These are phyloP conservation scores for Lumnitzera racemosa DNA, from an alignment of 345 rosid genomes.

Conservation along the genomic window DNA sequence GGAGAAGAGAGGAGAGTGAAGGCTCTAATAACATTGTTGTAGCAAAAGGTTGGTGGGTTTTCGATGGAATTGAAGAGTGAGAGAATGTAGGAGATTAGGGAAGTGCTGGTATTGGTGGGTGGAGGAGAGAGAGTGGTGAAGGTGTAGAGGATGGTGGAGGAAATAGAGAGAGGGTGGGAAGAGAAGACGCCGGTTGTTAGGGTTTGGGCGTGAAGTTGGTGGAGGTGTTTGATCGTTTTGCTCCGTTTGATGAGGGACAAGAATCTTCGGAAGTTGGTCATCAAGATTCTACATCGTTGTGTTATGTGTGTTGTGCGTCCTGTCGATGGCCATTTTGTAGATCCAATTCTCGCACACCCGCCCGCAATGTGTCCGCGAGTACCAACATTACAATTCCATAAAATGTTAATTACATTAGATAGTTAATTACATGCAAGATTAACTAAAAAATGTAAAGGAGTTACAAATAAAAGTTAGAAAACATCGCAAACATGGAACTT, in stretches of 20 bases:
- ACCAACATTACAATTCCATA: too few species aligned
- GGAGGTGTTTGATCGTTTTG: slow-evolving; percentile 23
- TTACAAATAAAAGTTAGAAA: too few species aligned
- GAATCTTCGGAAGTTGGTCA: background rate
- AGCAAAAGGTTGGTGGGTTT: slow-evolving; percentile 52
- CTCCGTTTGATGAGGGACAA: slow-evolving; percentile 13
- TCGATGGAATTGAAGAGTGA: slow-evolving; percentile 33
- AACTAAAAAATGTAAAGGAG: too few species aligned
- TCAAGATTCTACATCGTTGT: background rate
- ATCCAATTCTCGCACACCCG: too few species aligned
- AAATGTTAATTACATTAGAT: too few species aligned
- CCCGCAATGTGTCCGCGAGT: too few species aligned
- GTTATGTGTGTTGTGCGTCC: too few species aligned
- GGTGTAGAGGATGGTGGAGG: slow-evolving; percentile 33
- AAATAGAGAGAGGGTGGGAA: slow-evolving; percentile 15
- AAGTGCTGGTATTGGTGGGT: slow-evolving; percentile 8
- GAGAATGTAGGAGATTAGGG: slow-evolving; percentile 27
- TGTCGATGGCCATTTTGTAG: too few species aligned
- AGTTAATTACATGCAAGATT: too few species aligned
- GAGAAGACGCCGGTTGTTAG: slow-evolving; percentile 19
- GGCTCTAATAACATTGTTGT: slow-evolving; percentile 43
- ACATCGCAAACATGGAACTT: too few species aligned
- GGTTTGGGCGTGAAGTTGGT: slow-evolving; percentile 35
- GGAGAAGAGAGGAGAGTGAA: slow-evolving; percentile 44
- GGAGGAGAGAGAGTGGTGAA: slow-evolving; percentile 20